Percentiles rank a stretch among this genome's conserved stretches.
phyloP scores from a whole-genome alignment of 2,329 filamentous ascomycete species.

The Coniochaeta sp. region DNA sequence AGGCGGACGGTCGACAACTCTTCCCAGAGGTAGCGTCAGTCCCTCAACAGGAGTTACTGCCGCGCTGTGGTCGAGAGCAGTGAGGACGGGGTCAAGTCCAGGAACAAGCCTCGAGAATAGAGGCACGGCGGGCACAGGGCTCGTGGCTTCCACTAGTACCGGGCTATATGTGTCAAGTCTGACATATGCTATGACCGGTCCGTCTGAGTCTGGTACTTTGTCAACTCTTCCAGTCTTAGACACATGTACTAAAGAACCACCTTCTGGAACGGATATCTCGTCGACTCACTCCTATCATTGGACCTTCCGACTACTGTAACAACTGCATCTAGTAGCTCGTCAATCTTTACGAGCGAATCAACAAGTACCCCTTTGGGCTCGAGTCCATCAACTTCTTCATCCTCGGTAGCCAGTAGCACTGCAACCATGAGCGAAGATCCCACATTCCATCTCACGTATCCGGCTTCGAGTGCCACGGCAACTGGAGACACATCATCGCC shows the following conservation, averaged over 20 bases:
- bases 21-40: background rate
- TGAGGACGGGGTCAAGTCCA: background rate
- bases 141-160: background rate
- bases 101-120: background rate
- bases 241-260: background rate
- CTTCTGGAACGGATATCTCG: background rate
- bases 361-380: background rate
- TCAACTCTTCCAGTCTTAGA: background rate
- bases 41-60: background rate
- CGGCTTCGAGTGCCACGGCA: background rate
- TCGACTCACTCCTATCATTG: background rate
- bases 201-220: background rate
- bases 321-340: background rate
- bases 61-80: background rate
- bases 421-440: background rate
- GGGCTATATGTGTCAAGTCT: background rate
- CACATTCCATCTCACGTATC: background rate
- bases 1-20: background rate
- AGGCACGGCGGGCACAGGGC: background rate
- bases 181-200: slow-evolving; percentile 1
- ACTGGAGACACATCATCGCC: background rate
- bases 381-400: background rate
- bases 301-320: background rate
- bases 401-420: background rate
- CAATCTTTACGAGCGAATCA: background rate